Percentiles rank a stretch among this genome's conserved stretches.
Conservation (phyloP, 2,329 filamentous ascomycete genomes). For the Pestalotiopsis sp. region DNA sequence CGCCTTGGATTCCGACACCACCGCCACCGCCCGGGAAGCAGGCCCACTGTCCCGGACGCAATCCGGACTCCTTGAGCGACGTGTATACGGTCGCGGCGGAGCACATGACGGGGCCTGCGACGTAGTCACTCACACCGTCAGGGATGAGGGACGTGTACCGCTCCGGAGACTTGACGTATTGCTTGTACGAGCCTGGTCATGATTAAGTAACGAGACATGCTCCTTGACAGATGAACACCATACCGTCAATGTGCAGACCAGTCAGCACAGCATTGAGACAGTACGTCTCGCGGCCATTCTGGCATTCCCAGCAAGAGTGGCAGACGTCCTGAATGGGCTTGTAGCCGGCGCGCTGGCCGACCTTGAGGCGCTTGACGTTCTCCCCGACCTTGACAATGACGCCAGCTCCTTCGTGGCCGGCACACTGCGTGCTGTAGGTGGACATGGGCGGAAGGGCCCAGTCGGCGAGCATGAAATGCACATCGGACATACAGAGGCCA, state of each 20-base stretch:
- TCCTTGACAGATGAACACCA: background rate
- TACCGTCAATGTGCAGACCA: constrained; percentile 15
- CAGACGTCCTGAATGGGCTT: constrained; percentile 33
- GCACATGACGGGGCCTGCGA: constrained; percentile 63
- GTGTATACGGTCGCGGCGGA: constrained; percentile 58
- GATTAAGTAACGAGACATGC: background rate
- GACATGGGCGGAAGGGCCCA: constrained; percentile 16
- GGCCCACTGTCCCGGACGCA: constrained; percentile 53
- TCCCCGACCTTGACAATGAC: constrained; percentile 33
- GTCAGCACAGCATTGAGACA: constrained; percentile 22
- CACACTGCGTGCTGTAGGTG: constrained; percentile 13
- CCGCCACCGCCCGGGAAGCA: constrained; percentile 56
- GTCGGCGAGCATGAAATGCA: constrained; percentile 20
- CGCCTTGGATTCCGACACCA: constrained; percentile 57
- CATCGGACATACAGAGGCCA: constrained; percentile 19
- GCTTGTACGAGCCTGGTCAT: constrained; percentile 51
- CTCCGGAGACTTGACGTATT: constrained; percentile 58
- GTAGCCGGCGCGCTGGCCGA: constrained; percentile 39
- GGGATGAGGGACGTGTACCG: constrained; percentile 52
- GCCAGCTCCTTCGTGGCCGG: constrained; percentile 41
- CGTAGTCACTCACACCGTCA: constrained; percentile 46
- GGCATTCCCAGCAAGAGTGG: constrained; percentile 35
- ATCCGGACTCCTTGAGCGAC: constrained; percentile 49
- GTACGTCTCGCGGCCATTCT: constrained; percentile 33
- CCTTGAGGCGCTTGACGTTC: constrained; percentile 29